phyloP scores from a whole-genome alignment of 495 filamentous ascomycete species.

The Apiosordaria backusii region DNA sequence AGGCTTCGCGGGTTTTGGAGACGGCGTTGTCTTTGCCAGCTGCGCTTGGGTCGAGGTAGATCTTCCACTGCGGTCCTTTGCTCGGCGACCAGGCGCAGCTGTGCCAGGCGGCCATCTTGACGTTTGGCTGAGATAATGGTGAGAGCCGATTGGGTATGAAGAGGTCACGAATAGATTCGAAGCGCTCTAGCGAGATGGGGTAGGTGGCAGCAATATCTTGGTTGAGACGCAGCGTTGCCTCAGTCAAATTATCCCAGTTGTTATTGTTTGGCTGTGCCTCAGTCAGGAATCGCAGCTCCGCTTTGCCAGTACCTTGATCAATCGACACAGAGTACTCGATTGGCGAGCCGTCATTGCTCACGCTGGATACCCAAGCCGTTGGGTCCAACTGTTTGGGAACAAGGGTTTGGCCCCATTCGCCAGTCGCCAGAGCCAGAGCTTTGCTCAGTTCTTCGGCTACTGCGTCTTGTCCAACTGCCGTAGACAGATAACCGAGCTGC shows the following conservation, averaged over 20 bases:
- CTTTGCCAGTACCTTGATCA: slow-evolving; percentile 2
- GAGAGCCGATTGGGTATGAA: slow-evolving; percentile 11
- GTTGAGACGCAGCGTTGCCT: slow-evolving; percentile 7
- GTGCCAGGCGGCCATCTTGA: slow-evolving; percentile 18
- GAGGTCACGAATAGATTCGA: slow-evolving; percentile 17
- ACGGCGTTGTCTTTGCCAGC: neutral
- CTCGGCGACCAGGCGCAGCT: slow-evolving; percentile 13
- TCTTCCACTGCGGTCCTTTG: slow-evolving; percentile 21
- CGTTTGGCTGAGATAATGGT: neutral
- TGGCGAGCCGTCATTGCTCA: slow-evolving; percentile 7
- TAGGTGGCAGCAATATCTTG: slow-evolving; percentile 7
- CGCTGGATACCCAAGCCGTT: slow-evolving; percentile 1
- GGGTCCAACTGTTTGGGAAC: neutral
- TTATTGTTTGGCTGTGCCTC: slow-evolving; percentile 5
- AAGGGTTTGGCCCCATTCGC: neutral
- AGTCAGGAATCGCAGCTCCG: slow-evolving; percentile 12
- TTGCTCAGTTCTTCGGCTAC: neutral
- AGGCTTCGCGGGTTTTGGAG: slow-evolving; percentile 11
- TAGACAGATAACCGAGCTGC: slow-evolving; percentile 3
- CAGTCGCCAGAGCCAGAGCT: slow-evolving; percentile 1
- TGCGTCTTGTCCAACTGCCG: neutral
- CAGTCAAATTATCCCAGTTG: neutral
- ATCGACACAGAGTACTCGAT: slow-evolving; percentile 14
- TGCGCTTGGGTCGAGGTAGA: slow-evolving; percentile 19
- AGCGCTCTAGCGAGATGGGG: slow-evolving; percentile 17